Evolutionary conservation across 805 yeast genomes (phyloP).

Genomic region (Cyberlindnera maclurae): DNA sequence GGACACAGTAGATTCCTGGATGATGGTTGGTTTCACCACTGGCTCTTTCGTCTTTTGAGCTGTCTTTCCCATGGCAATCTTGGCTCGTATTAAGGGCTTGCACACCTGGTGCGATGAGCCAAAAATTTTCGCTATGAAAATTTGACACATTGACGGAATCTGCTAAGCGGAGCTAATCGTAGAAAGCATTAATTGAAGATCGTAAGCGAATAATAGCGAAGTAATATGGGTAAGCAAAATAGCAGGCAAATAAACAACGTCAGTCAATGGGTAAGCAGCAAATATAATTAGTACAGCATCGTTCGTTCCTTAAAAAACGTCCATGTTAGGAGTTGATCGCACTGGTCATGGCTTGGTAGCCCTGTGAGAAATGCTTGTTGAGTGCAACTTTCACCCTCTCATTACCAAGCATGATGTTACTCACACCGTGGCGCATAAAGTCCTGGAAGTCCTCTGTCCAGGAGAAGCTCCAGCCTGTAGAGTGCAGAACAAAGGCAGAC

Average conservation of each 20-base stretch:
- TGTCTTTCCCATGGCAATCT: conserved; percentile 10
- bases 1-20: conserved; percentile 8
- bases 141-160: too few species aligned
- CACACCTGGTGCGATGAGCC: conserved; percentile 1
- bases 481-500: conserved; percentile 35
- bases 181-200: too few species aligned
- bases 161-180: too few species aligned
- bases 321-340: conserved; percentile 18
- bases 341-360: conserved; percentile 34
- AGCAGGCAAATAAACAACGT: too few species aligned
- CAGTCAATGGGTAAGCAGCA: neutral
- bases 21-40: conserved; percentile 21
- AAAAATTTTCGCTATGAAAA: neutral
- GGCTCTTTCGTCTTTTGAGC: conserved; percentile 8
- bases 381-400: conserved; percentile 40
- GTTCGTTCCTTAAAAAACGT: neutral
- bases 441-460: conserved; percentile 30
- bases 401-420: conserved; percentile 45
- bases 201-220: too few species aligned
- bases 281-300: neutral
- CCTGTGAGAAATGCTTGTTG: conserved; percentile 30
- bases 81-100: neutral
- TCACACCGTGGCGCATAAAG: conserved; percentile 36
- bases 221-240: too few species aligned
- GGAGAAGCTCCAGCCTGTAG: conserved; percentile 29